Base-by-base conservation (phyloP, 495 filamentous ascomycete species). In the Aspergillus indologenus region DNA sequence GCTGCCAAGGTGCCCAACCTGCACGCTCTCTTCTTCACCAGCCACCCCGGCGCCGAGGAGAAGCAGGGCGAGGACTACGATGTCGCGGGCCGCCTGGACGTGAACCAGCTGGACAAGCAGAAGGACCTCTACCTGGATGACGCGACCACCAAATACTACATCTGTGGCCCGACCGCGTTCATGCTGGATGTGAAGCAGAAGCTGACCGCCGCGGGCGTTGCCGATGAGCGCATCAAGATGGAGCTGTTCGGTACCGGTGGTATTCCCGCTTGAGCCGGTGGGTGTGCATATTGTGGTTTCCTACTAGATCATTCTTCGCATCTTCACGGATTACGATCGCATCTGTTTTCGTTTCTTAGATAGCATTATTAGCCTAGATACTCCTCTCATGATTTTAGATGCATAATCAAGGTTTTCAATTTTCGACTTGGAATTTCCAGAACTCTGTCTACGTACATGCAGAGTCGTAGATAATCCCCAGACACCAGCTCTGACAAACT, bases 221-320 rank as follows among this genome's bases (percentile, higher is more conserved):
- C 61, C 4, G 68, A 66, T 45, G 80, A 79, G 11, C 79, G 82
- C 58, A 77, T 89, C 21, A 78, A 84, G 65, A 76, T 89, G 64
- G 88, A 91, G 69, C 66, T 87, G 15, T 91, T 89, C 60, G 84
- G 84, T 0, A 88, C 86, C 11, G 87, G 86, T 0, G 79, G 75
- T 53, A 62, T 76, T n/a, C 53, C 61, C 15, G 58, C 56, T 54
- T 61, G 11, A 15, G 17, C n/a, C 43, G 22, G n/a, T 26, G n/a
- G n/a, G n/a, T n/a, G n/a, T n/a, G n/a, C n/a, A n/a, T 50, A 29
- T 20, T 19, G 14, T 43, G 2, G 21, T 19, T 15, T 40, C 5
- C 34, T 11, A 6, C 12, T 40, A 40, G 34, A 40, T 40, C 34
- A 40, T 40, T 51, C 22, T 12, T 12, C 15, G 18, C 19, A 34